Base-by-base conservation (phyloP, 805 yeast genomes). In the Debaryomyces tyrocola region DNA sequence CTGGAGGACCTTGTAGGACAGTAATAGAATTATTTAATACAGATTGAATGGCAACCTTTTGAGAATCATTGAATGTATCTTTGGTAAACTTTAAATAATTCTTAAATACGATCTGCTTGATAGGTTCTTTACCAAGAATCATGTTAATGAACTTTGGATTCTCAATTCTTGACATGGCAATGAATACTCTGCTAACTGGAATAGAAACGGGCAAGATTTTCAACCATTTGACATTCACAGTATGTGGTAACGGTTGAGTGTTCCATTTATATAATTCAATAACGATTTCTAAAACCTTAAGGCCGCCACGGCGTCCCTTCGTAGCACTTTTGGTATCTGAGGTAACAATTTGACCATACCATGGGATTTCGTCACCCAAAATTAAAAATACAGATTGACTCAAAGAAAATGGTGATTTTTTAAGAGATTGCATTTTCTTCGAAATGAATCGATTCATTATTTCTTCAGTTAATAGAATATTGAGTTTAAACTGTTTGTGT, bases 211-310 rank as follows among this genome's bases (percentile, higher is more conserved):
- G 89, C 41, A 85, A 56, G 10, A 85, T 57, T 29, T 67, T 61
- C 37, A 71, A 60, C 29, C 56, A 57, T 35, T 62, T 59, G 6
- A 72, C 69, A 41, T 72, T 69, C 4, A 73, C 69, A 2, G 73
- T 61, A 8, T 58, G 64, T 0, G 87, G 87, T 48, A 82, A 66
- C 3, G 73, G 72, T 38, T 63, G 61, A 28, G 65, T 66, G 55
- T 83, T 84, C 90, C 90, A 84, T 12, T 73, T 69, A 56, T 75
- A 83, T 17, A 81, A 67, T 45, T 77, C 77, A 28, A 84, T 61
- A 14, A 80, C 65, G 42, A 84, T 60, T 41, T 75, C 78, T 40
- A 75, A 55, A 3, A 59, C 48, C 40, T 65, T 62, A 9, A 18
- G 53, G 24, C 59, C 60, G 44, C 57, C 40, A 39, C 67, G 35